Base-by-base conservation (phyloP, 2,329 filamentous ascomycete species). In the Hypomyces perniciosus region DNA sequence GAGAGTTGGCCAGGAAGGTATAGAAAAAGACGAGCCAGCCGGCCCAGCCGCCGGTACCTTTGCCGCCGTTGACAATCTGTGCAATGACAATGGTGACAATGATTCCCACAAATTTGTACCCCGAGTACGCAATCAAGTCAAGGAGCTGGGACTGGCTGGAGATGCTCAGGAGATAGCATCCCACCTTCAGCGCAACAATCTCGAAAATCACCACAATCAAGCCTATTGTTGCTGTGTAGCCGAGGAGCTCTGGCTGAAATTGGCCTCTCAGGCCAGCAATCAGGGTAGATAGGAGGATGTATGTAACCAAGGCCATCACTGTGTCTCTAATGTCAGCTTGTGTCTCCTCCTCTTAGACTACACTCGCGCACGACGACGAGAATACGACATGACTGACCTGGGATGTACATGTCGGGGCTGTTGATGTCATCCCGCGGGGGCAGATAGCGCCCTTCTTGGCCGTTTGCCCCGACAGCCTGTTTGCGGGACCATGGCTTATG, bases 381-480 rank as follows among this genome's bases (percentile, higher is more conserved):
- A 30, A 12, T 30, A 20, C 3, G 8, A 31, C n/a, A n/a, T 9
- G 31, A 63, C 70, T 34, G 60, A 77, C 73, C 71, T 53, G 91
- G 91, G 62, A 99, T 99, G 73, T 99, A 99, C 91, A 99, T 97
- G 72, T 99, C 93, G 12, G 95, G 93, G 58, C 90, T 95, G 72
- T 99, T 99, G 69, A 97, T 78, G 65, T 99, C 93, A 68, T 99
- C 92, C 57, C 93, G 81, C 2, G 93, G 93, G 5, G 93, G 90
- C 6, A 96, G 79, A 70, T 93, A 99, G 76, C 84, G 85, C 42
- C 82, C 82, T 57, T 86, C 84, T 61, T 85, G 81, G 46, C 85
- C 80, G 64, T 80, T 83, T 51, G 84, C 81, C 20, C 85, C 83
- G 51, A 84, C 79, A 51, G 85, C 77, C 67, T 95, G 89, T 68